Conservation (phyloP, 305 asterid genomes). For the Fraxinus dipetala region DNA sequence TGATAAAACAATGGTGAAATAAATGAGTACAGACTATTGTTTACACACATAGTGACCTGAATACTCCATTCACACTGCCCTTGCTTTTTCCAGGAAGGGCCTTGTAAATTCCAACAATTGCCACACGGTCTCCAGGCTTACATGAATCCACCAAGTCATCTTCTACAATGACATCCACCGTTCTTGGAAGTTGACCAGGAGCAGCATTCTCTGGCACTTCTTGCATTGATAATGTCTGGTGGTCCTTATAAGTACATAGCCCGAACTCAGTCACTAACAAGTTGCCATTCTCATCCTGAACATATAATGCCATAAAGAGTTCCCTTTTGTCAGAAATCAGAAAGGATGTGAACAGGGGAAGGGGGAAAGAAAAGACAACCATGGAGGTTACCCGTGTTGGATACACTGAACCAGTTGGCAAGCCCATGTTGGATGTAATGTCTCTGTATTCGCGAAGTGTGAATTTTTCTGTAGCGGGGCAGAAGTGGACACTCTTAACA, state of each 20-base stretch:
- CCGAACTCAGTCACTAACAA: slow-evolving; percentile 94
- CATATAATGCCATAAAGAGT: slow-evolving; percentile 17
- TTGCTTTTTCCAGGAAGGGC: slow-evolving; percentile 88
- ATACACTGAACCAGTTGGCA: slow-evolving; percentile 95
- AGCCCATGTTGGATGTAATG: slow-evolving; percentile 83
- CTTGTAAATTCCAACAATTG: slow-evolving; percentile 89
- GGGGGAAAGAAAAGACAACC: slow-evolving; percentile 14
- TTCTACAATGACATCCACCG: slow-evolving; percentile 84
- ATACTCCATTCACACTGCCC: slow-evolving; percentile 92
- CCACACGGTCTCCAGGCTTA: slow-evolving; percentile 98
- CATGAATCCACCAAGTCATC: slow-evolving; percentile 95
- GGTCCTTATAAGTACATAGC: slow-evolving; percentile 82
- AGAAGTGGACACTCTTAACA: slow-evolving; percentile 92
- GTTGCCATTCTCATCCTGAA: slow-evolving; percentile 87
- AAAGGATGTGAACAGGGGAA: background rate
- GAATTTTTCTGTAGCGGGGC: slow-evolving; percentile 71
- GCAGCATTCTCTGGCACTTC: slow-evolving; percentile 97
- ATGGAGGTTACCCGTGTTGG: slow-evolving; percentile 71
- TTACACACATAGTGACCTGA: slow-evolving; percentile 53
- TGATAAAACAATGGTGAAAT: slow-evolving; percentile 3
- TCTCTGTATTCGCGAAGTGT: slow-evolving; percentile 86
- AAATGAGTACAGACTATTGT: background rate
- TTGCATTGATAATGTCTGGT: slow-evolving; percentile 92
- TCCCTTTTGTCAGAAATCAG: slow-evolving; percentile 4
- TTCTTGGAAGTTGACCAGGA: slow-evolving; percentile 96